Conservation (phyloP, 2,329 filamentous ascomycete species). For the Trichoderma koningii region DNA sequence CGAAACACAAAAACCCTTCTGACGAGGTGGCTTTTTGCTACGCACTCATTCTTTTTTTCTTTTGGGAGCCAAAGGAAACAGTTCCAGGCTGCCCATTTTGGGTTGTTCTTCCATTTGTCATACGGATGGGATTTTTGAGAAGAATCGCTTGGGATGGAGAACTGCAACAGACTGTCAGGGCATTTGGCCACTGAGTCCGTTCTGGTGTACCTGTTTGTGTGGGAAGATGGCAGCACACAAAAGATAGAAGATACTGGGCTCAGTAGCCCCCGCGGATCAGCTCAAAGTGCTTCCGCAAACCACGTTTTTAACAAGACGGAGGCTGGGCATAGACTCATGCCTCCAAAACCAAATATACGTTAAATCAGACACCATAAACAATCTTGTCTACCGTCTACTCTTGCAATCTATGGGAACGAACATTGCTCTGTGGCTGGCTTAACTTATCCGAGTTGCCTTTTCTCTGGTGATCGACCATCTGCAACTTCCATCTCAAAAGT, state of each 20-base stretch:
- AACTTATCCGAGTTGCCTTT: too few relatives aligned
- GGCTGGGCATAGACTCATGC: not conserved
- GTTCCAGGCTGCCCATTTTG: not conserved
- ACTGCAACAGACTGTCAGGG: not conserved
- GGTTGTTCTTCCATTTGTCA: not conserved
- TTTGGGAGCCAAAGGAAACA: not conserved
- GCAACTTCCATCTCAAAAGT: not conserved
- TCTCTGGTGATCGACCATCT: too few relatives aligned
- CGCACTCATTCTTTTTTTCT: constrained; percentile 10
- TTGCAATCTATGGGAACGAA: not conserved
- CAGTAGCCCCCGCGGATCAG: constrained; percentile 18
- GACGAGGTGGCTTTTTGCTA: constrained; percentile 26
- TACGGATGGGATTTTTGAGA: constrained; percentile 16
- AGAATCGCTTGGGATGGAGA: not conserved
- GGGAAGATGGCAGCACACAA: constrained; percentile 13
- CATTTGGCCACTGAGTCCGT: not conserved
- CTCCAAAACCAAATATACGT: constrained; percentile 27
- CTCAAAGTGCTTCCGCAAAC: constrained; percentile 21
- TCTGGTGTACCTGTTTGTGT: constrained; percentile 19
- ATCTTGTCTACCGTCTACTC: not conserved
- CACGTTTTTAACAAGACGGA: constrained; percentile 20
- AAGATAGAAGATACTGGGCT: constrained; percentile 27
- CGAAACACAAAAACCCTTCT: constrained; percentile 21
- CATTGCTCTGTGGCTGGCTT: too few relatives aligned
- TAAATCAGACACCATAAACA: constrained; percentile 16